phyloP scores from a whole-genome alignment of 2,329 filamentous ascomycete genomes.

The Nigrospora oryzae region DNA sequence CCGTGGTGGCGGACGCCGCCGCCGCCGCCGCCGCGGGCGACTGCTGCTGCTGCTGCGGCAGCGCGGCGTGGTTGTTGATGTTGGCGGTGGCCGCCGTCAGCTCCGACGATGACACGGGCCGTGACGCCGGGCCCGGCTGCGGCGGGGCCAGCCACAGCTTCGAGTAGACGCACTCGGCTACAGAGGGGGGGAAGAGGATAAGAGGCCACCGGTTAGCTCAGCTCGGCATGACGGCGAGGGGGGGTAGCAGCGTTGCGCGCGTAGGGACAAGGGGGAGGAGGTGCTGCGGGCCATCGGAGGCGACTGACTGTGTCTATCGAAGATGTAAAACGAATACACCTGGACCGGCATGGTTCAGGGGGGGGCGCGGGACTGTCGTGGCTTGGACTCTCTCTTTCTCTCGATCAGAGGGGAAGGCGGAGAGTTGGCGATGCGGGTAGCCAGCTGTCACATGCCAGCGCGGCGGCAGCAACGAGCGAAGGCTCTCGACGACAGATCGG shows the following conservation, averaged over 20 bases:
- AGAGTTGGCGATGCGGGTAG: too few relatives aligned
- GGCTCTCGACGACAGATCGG: too few relatives aligned
- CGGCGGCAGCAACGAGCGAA: too few relatives aligned
- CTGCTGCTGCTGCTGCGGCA: conserved; percentile 31
- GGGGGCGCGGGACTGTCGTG: too few relatives aligned
- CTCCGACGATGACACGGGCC: conserved; percentile 2
- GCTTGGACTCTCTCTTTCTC: too few relatives aligned
- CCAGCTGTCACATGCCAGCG: too few relatives aligned
- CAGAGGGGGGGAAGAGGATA: conserved; percentile 5
- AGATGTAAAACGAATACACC: conserved; percentile 97
- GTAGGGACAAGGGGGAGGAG: background rate
- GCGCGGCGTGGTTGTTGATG: conserved; percentile 33
- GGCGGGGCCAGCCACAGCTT: conserved; percentile 64
- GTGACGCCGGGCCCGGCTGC: background rate
- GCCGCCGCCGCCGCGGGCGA: conserved; percentile 2
- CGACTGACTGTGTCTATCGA: conserved; percentile 86
- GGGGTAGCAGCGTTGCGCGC: background rate
- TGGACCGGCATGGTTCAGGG: conserved; percentile 55
- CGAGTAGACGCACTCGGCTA: conserved; percentile 96
- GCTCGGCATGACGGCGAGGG: background rate
- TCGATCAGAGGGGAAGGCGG: too few relatives aligned
- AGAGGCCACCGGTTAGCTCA: background rate
- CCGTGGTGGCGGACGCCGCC: conserved; percentile 3
- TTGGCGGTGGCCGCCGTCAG: conserved; percentile 28
- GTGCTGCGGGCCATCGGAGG: background rate